Conservation (phyloP, 1,284 basidiomycete genomes). For the Leccinum fallax region DNA sequence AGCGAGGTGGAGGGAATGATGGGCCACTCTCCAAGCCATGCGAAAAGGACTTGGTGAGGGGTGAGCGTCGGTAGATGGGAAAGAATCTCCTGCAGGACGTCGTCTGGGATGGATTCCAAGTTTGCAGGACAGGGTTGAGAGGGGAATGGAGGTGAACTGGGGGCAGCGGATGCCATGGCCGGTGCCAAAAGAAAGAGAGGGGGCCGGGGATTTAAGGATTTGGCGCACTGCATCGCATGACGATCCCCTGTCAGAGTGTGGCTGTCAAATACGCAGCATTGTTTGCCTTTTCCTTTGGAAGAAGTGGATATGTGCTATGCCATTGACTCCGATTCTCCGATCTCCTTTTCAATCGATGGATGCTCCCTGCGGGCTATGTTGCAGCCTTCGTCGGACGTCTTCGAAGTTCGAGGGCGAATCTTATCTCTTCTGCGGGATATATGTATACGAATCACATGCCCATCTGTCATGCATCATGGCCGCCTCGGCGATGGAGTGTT, state of each 20-base stretch:
- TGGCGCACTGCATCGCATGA: neutral
- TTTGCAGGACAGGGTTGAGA: conserved; percentile 7
- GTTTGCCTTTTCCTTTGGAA: neutral
- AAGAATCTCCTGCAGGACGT: conserved; percentile 14
- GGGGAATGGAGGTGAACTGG: neutral
- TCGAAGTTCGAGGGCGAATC: neutral
- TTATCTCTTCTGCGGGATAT: neutral
- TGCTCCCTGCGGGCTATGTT: neutral
- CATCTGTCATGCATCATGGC: neutral
- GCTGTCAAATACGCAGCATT: neutral
- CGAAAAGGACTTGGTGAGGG: neutral
- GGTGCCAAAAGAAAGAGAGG: no score
- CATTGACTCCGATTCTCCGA: neutral
- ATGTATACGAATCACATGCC: neutral
- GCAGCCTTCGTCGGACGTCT: neutral
- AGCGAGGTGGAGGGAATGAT: conserved; percentile 1
- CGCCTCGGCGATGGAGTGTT: neutral
- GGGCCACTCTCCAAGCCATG: neutral
- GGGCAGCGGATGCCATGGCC: neutral
- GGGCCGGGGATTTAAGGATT: no score
- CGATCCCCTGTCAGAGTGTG: neutral
- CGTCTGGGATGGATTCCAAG: conserved; percentile 15
- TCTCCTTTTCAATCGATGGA: neutral
- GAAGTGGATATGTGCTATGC: neutral
- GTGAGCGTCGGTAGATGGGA: conserved; percentile 9